Conservation (phyloP, 441 rosid species). For the Jatropha podagrica region DNA sequence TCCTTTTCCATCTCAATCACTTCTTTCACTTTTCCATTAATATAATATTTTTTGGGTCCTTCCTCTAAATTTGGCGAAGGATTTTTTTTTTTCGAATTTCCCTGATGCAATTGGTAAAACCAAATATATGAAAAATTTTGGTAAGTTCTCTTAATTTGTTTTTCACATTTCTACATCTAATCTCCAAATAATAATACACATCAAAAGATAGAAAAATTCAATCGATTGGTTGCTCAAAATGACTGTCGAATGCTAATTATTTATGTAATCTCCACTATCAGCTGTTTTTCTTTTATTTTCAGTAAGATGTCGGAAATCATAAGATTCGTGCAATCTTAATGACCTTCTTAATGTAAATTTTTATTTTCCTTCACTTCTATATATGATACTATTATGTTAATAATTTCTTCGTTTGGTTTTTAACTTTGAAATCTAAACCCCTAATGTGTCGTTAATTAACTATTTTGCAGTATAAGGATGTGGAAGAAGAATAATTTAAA, state of each 20-base stretch:
- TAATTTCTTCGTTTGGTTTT: background rate
- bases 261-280: background rate
- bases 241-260: background rate
- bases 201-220: background rate
- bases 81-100: slow-evolving; percentile 67
- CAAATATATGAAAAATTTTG: slow-evolving; percentile 73
- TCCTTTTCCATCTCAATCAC: background rate
- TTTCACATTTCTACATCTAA: background rate
- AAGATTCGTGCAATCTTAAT: slow-evolving; percentile 75
- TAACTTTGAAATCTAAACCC: background rate
- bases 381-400: background rate
- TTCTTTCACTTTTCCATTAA: background rate
- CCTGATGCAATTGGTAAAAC: slow-evolving; percentile 64
- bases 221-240: background rate
- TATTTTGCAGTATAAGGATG: slow-evolving; percentile 54
- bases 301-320: slow-evolving; percentile 91
- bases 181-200: background rate
- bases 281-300: slow-evolving; percentile 17
- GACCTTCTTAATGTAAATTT: slow-evolving; percentile 69
- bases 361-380: background rate
- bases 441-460: background rate
- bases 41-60: background rate
- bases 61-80: slow-evolving; percentile 65
- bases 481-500: slow-evolving; percentile 66
- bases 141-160: slow-evolving; percentile 43